Evolutionary conservation across 192 early-diverging fungal genomes (phyloP).

Genomic region (Coemansia sp.): DNA sequence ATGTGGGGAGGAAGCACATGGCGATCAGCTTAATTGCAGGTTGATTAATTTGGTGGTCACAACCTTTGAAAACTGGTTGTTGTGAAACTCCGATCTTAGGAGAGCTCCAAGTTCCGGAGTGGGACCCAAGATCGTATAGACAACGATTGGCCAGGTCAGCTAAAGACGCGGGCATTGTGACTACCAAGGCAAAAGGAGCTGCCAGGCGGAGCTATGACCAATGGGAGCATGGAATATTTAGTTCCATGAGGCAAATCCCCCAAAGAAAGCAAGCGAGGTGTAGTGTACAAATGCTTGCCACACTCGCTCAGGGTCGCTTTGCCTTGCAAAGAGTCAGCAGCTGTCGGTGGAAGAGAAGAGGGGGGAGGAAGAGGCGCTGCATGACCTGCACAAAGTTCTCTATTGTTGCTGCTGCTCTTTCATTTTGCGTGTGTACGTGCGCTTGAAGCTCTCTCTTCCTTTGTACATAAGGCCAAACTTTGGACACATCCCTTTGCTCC

Average conservation of each 20-base stretch:
- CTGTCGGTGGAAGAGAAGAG: not conserved
- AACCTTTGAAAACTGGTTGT: no score
- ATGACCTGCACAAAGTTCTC: not conserved
- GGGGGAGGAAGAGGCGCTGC: not conserved
- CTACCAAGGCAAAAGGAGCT: not conserved
- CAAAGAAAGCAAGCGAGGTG: slow-evolving; percentile 3
- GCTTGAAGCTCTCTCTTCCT: no score
- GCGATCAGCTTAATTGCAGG: not conserved
- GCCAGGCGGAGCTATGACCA: not conserved
- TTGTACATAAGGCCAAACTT: not conserved
- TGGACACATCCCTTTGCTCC: not conserved
- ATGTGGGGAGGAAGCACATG: not conserved
- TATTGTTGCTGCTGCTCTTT: not conserved
- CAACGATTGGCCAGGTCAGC: no score
- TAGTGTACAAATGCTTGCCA: not conserved
- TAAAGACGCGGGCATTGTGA: not conserved
- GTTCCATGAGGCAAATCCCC: not conserved
- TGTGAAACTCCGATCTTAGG: no score
- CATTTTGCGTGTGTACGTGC: not conserved
- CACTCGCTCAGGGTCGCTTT: not conserved
- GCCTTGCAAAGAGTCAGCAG: not conserved
- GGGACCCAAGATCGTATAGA: no score
- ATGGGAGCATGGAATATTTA: not conserved
- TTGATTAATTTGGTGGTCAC: no score
- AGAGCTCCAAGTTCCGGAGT: no score